These are phyloP conservation scores for Pachyrhizus erosus DNA, from an alignment of 306 rosid genomes.

Conservation along the genomic window DNA sequence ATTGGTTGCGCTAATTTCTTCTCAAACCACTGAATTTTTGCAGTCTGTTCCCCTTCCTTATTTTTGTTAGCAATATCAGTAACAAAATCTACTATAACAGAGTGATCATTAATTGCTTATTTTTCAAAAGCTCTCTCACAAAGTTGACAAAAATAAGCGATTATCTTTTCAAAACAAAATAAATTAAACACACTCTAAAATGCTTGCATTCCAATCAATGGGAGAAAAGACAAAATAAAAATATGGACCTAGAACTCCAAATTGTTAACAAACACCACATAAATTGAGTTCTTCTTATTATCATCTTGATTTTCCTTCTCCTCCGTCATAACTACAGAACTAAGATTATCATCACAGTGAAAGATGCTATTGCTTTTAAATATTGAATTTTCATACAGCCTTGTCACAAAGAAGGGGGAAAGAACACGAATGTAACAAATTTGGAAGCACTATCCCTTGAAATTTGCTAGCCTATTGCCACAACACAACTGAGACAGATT, in stretches of 20 bases:
- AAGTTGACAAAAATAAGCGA: background rate
- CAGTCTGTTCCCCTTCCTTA: background rate
- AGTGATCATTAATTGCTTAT: background rate
- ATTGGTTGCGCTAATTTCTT: background rate
- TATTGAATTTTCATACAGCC: background rate
- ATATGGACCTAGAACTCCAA: background rate
- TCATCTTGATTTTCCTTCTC: conserved; percentile 13
- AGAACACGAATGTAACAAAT: background rate
- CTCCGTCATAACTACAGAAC: conserved; percentile 7
- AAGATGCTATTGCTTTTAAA: background rate
- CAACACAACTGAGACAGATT: conserved; percentile 11
- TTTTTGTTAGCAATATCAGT: background rate
- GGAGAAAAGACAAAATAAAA: background rate
- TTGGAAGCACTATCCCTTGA: background rate
- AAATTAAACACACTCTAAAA: background rate
- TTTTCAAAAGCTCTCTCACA: background rate
- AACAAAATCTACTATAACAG: background rate
- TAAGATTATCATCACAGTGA: conserved; percentile 8
- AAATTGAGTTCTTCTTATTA: background rate
- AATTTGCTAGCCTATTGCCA: background rate
- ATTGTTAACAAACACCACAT: background rate
- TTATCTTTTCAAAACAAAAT: background rate
- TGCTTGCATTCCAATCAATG: background rate
- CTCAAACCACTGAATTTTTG: background rate
- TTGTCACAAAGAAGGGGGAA: background rate